These are phyloP conservation scores for Corchorus capsularis DNA, from an alignment of 345 rosid species.

Conservation along the genomic window DNA sequence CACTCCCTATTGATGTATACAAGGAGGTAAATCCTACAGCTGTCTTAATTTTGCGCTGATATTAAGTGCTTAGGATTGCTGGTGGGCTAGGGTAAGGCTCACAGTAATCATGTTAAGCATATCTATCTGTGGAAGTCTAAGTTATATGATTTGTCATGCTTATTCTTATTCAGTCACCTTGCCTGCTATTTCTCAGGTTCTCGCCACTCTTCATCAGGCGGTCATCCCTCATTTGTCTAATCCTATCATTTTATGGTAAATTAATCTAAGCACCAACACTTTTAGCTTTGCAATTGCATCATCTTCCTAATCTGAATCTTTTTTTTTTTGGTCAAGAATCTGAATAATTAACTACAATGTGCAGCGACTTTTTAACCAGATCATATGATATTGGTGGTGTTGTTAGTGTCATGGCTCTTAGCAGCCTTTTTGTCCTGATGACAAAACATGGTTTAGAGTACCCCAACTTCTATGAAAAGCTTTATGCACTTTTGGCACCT, in stretches of 20 bases:
- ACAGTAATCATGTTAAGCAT: not conserved
- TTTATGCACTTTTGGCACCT: constrained; percentile 76
- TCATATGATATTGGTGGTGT: constrained; percentile 96
- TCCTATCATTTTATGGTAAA: constrained; percentile 76
- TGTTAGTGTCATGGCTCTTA: constrained; percentile 94
- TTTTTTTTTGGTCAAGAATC: not conserved
- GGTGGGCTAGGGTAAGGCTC: not conserved
- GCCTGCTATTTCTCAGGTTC: constrained; percentile 61
- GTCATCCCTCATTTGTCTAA: constrained; percentile 83
- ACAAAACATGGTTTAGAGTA: constrained; percentile 86
- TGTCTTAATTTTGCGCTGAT: not conserved
- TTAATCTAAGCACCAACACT: not conserved
- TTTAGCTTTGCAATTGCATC: constrained; percentile 13
- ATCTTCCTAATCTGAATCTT: constrained; percentile 4
- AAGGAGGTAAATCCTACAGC: constrained; percentile 63
- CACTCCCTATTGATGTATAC: constrained; percentile 81
- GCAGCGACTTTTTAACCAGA: constrained; percentile 92
- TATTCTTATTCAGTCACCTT: constrained; percentile 21
- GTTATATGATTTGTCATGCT: not conserved
- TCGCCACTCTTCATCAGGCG: constrained; percentile 64
- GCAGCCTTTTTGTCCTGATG: constrained; percentile 91
- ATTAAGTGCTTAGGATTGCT: not conserved
- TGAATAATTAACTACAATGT: constrained; percentile 23
- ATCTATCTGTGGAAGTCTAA: not conserved
- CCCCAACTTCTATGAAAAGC: constrained; percentile 85